Conservation (phyloP, 805 yeast genomes). For the Lipomyces kockii region DNA sequence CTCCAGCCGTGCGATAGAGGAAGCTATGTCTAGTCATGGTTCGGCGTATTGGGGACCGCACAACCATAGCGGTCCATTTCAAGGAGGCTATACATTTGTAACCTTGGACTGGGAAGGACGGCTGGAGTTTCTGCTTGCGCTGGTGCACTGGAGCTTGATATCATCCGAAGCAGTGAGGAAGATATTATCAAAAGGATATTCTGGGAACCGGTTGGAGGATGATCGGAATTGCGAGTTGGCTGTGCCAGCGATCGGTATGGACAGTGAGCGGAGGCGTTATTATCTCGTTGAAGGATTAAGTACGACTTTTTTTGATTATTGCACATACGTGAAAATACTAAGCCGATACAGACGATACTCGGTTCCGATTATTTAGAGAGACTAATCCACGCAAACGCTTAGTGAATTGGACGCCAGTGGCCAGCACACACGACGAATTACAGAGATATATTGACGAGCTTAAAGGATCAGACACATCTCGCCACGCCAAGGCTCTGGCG, state of each 20-base stretch:
- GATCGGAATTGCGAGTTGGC: slow-evolving; percentile 21
- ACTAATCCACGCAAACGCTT: slow-evolving; percentile 41
- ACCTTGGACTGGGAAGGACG: slow-evolving; percentile 45
- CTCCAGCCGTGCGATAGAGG: slow-evolving; percentile 48
- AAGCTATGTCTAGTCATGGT: slow-evolving; percentile 42
- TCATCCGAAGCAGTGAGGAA: slow-evolving; percentile 42
- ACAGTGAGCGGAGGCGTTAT: slow-evolving; percentile 36
- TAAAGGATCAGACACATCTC: slow-evolving; percentile 15
- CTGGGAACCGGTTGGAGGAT: slow-evolving; percentile 22
- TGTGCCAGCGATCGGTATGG: slow-evolving; percentile 39
- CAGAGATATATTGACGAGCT: slow-evolving; percentile 31
- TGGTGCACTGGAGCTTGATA: slow-evolving; percentile 45
- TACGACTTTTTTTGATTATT: background rate
- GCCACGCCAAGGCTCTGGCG: slow-evolving; percentile 16
- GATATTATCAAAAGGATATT: slow-evolving; percentile 18
- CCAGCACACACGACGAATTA: slow-evolving; percentile 41
- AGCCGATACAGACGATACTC: slow-evolving; percentile 40
- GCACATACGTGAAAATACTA: background rate
- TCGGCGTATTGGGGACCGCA: slow-evolving; percentile 39
- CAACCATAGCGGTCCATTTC: slow-evolving; percentile 31
- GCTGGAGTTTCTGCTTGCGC: slow-evolving; percentile 42
- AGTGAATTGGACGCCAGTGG: slow-evolving; percentile 47
- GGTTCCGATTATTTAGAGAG: slow-evolving; percentile 45
- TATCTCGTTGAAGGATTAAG: slow-evolving; percentile 40
- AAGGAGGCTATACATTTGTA: slow-evolving; percentile 39